Evolutionary conservation across 345 rosid species (phyloP).

Genomic region (Rhizophora apiculata): DNA sequence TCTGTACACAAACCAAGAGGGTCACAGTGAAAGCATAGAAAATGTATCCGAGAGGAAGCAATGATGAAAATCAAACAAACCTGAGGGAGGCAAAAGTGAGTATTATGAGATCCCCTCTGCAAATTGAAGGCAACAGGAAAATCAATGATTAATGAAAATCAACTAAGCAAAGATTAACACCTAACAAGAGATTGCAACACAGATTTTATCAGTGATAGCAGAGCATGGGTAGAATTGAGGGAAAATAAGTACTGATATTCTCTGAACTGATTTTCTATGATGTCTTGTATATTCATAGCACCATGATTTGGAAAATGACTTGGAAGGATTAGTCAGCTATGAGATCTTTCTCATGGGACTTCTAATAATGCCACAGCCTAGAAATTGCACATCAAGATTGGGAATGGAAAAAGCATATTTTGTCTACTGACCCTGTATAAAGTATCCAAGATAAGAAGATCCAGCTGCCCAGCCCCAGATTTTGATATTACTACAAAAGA

Average conservation of each 20-base stretch:
- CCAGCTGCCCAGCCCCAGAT: conserved; percentile 78
- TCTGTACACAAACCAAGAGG: conserved; percentile 37
- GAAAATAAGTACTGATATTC: no score
- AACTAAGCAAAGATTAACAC: not conserved
- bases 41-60: not conserved
- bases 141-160: not conserved
- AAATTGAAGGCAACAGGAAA: conserved; percentile 7
- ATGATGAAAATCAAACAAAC: conserved; percentile 31
- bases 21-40: not conserved
- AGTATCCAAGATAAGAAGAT: conserved; percentile 89
- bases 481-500: conserved; percentile 65
- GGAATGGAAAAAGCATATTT: conserved; percentile 3
- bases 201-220: not conserved
- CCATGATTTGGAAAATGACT: not conserved
- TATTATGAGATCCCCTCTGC: conserved; percentile 80
- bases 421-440: conserved; percentile 58
- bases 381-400: not conserved
- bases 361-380: not conserved
- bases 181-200: not conserved
- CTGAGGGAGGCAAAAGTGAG: conserved; percentile 92
- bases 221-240: not conserved
- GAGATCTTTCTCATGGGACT: not conserved
- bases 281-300: not conserved
- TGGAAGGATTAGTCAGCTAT: not conserved
- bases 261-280: not conserved